Conservation (phyloP, 148 eudicot species). For the Camellia granthamiana region DNA sequence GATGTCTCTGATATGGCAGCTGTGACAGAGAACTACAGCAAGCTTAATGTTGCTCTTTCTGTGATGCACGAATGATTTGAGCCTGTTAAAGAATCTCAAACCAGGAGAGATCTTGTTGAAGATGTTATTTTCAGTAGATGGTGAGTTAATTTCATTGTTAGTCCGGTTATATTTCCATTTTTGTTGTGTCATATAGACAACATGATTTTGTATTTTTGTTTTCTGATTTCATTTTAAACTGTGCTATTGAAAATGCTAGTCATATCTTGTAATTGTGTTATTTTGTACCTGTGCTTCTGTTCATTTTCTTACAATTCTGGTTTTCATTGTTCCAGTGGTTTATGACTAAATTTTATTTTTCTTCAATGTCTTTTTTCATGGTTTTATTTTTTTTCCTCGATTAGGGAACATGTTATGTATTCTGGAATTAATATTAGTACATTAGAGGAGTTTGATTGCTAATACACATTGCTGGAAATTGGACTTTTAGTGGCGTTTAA, state of each 20-base stretch:
- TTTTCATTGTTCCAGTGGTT: background rate
- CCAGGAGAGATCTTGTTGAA: conserved; percentile 71
- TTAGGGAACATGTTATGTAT: background rate
- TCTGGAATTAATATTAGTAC: background rate
- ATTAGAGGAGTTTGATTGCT: background rate
- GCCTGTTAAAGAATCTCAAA: conserved; percentile 72
- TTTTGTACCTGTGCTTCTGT: background rate
- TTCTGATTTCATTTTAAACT: background rate
- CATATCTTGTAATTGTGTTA: background rate
- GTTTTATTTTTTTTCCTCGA: background rate
- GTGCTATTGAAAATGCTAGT: background rate
- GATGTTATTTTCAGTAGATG: conserved; percentile 72
- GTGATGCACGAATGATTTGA: conserved; percentile 97
- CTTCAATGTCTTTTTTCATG: background rate
- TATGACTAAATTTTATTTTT: background rate
- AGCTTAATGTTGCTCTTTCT: conserved; percentile 67
- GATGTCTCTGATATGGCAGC: conserved; percentile 32
- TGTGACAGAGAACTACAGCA: conserved; percentile 50
- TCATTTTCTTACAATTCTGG: background rate
- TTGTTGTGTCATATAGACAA: background rate
- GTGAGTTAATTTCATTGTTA: conserved; percentile 28
- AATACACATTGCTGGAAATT: background rate
- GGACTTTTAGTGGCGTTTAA: no score
- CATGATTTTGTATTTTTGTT: background rate
- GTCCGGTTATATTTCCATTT: conserved; percentile 8